A percentile compares a stretch with the other conserved stretches of the same genome.
Evolutionary conservation across 2,329 filamentous ascomycete species (phyloP).

Genomic region (Diaporthe batatas): DNA sequence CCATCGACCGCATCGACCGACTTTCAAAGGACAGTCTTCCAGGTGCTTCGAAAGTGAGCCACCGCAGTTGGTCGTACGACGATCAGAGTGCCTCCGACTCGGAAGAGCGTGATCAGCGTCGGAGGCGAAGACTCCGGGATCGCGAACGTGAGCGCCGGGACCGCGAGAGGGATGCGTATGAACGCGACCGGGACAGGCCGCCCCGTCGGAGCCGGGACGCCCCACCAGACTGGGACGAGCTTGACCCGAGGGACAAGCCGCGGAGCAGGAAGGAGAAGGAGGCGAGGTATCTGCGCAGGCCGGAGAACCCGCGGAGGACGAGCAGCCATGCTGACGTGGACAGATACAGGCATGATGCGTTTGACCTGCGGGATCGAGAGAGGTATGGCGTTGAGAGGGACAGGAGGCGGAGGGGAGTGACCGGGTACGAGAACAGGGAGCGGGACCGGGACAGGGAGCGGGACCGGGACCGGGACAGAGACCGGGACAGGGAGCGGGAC

Average conservation of each 20-base stretch:
- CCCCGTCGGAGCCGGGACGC: conserved; percentile 45
- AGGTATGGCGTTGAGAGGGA: conserved; percentile 45
- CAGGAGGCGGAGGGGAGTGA: conserved; percentile 50
- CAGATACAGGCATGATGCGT: conserved; percentile 54
- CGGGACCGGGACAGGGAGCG: conserved; percentile 48
- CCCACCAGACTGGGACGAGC: conserved; percentile 50
- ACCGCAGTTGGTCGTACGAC: conserved; percentile 58
- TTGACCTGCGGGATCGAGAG: conserved; percentile 52
- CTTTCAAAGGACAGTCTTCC: conserved; percentile 57
- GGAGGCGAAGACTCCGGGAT: conserved; percentile 33
- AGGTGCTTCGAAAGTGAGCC: conserved; percentile 55
- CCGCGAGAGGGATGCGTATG: conserved; percentile 42
- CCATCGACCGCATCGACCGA: conserved; percentile 44
- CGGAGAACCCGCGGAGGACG: conserved; percentile 58
- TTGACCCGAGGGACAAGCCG: conserved; percentile 50
- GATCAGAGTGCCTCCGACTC: conserved; percentile 50
- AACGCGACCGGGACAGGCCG: conserved; percentile 44
- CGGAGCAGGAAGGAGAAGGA: conserved; percentile 52
- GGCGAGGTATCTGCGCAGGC: conserved; percentile 53
- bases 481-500: conserved; percentile 49
- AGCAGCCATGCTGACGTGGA: conserved; percentile 67
- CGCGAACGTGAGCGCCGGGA: conserved; percentile 51
- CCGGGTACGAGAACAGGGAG: conserved; percentile 44
- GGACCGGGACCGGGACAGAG: conserved; percentile 30
- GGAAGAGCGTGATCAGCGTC: conserved; percentile 42